Conservation (phyloP, 2,329 filamentous ascomycete species). For the Epichloe hybrida region DNA sequence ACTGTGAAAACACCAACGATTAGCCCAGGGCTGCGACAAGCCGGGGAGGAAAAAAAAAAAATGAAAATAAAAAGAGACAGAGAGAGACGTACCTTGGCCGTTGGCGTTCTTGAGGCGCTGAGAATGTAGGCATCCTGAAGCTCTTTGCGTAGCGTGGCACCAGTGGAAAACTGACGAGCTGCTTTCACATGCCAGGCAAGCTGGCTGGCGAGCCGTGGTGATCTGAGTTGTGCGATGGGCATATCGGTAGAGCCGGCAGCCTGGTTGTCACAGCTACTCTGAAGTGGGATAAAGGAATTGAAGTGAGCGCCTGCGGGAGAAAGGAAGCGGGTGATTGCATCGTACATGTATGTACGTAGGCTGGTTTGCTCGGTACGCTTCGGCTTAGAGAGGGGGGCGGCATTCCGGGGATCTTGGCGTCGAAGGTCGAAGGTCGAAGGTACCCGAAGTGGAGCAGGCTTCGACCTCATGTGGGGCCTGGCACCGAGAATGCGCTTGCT, state of each 20-base stretch:
- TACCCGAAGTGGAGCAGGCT: constrained; percentile 2
- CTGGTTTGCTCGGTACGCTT: constrained; percentile 20
- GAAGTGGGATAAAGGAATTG: background rate
- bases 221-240: constrained; percentile 20
- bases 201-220: constrained; percentile 21
- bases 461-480: background rate
- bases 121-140: constrained; percentile 89
- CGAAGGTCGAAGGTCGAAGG: background rate
- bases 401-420: constrained; percentile 1
- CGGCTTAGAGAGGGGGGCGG: constrained; percentile 22
- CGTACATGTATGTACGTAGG: background rate
- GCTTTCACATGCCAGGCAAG: constrained; percentile 27
- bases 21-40: background rate
- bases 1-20: constrained; percentile 35
- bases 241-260: constrained; percentile 11
- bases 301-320: background rate
- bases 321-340: background rate
- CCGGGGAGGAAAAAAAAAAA: background rate
- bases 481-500: background rate
- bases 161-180: constrained; percentile 33
- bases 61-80: too few relatives aligned
- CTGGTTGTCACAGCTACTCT: background rate
- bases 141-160: constrained; percentile 40
- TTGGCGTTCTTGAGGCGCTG: constrained; percentile 79
- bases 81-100: constrained; percentile 52